phyloP scores from a whole-genome alignment of 192 early-diverging fungal genomes.

The Phycomyces blakesleeanus region DNA sequence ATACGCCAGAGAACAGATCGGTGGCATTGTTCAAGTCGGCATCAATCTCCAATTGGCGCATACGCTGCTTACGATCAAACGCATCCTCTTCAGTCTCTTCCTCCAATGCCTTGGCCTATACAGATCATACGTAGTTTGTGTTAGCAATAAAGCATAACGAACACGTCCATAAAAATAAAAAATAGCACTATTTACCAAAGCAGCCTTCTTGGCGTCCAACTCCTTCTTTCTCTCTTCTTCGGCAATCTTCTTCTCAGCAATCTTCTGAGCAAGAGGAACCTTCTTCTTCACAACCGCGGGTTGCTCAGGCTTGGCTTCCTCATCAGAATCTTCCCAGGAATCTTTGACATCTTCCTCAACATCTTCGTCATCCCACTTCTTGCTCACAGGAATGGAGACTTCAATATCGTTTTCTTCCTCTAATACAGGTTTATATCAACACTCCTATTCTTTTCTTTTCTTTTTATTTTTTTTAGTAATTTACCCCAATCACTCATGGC shows the following conservation, averaged over 20 bases:
- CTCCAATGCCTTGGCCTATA: slow-evolving; percentile 29
- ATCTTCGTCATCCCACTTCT: slow-evolving; percentile 68
- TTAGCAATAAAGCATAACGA: too few relatives aligned
- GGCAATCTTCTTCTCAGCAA: slow-evolving; percentile 57
- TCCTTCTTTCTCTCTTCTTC: slow-evolving; percentile 45
- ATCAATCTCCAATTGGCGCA: slow-evolving; percentile 46
- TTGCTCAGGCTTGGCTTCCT: slow-evolving; percentile 41
- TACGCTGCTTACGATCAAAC: slow-evolving; percentile 41
- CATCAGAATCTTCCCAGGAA: slow-evolving; percentile 59
- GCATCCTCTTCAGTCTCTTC: slow-evolving; percentile 51
- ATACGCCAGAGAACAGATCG: slow-evolving; percentile 62
- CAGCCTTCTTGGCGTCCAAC: slow-evolving; percentile 26
- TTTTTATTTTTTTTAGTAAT: not conserved
- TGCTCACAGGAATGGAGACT: slow-evolving; percentile 31
- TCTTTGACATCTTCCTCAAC: slow-evolving; percentile 58
- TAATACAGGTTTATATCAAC: not conserved
- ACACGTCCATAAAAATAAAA: too few relatives aligned
- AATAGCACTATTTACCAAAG: not conserved
- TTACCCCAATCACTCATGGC: not conserved
- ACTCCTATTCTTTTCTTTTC: not conserved
- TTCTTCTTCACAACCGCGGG: slow-evolving; percentile 47
- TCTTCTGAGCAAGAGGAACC: slow-evolving; percentile 52
- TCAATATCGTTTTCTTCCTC: slow-evolving; percentile 29
- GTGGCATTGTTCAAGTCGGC: slow-evolving; percentile 56
- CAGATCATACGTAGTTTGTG: not conserved